Base-by-base conservation (phyloP, 768 basidiomycete genomes). In the Podaxis sp. region DNA sequence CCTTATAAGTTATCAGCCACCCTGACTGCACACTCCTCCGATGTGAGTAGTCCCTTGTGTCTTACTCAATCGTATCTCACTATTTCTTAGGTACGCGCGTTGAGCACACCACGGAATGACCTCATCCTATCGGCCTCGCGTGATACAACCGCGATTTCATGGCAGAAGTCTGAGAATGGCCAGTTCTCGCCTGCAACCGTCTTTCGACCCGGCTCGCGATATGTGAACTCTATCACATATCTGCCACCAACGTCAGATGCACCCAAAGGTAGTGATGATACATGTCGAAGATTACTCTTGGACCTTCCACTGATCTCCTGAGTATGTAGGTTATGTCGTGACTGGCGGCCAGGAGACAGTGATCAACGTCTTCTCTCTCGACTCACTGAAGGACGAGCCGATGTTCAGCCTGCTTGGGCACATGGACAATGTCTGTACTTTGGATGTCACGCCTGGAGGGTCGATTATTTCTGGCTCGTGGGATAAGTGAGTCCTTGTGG, bases 391-490 rank as follows among this genome's bases (percentile, higher is more conserved):
- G 68, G 84, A 86, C 61, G 90, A 95, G 63, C 95, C 96, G 22
- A 81, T 85, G 69, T 92, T 89, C 77, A 86, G 87, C 22, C 82
- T 98, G 28, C 72, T 98, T 39, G 97, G 96, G 24, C 97, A 99
- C 74, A 84, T 86, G 12, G 88, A 89, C 52, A 99, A 99, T 71
- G 85, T 99, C 39, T 99, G 96, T 74, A 83, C 92, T 22, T 79
- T 99, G 61, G 83, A 93, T 69, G 84, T 87, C 3, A 84, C 85
- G 9, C 75, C 83, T 8, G 81, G 82, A 53, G 93, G 93, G 15
- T 80, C 84, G 55, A 88, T 99, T 64, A 87, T 97, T 62, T 96
- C 93, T 7, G 97, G 97, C 19, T 96, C 94, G 48, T 99, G 97
- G 97, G 97, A 99, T 77, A 91, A 84, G 96, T 96, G 69, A 75